These are phyloP conservation scores for Elsinoe fawcettii DNA, from an alignment of 2,329 filamentous ascomycete species.

Conservation along the genomic window DNA sequence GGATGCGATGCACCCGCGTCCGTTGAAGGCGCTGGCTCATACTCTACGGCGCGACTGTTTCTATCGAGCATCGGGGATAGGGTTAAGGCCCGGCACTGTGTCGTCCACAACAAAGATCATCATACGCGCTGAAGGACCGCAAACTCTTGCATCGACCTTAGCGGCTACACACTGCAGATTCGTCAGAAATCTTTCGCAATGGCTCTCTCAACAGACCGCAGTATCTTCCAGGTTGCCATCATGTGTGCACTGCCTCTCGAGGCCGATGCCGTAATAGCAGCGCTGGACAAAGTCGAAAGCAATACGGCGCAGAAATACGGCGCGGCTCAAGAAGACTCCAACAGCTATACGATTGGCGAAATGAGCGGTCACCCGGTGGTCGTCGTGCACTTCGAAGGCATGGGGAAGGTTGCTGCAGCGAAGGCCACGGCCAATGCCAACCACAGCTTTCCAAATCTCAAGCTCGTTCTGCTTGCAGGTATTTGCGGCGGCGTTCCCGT, in stretches of 20 bases:
- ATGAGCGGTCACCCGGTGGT: constrained; percentile 15
- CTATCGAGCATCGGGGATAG: too few relatives aligned
- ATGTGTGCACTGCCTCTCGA: constrained; percentile 21
- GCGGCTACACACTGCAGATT: too few relatives aligned
- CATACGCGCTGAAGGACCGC: too few relatives aligned
- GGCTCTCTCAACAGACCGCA: not conserved
- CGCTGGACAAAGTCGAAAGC: constrained; percentile 18
- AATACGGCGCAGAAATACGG: not conserved
- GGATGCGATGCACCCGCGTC: too few relatives aligned
- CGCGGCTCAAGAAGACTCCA: constrained; percentile 12
- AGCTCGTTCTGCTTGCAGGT: constrained; percentile 21
- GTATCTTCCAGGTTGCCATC: constrained; percentile 18
- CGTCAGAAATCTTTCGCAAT: too few relatives aligned
- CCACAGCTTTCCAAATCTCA: constrained; percentile 20
- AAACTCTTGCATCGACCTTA: too few relatives aligned
- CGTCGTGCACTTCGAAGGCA: constrained; percentile 17
- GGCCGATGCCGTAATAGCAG: constrained; percentile 17
- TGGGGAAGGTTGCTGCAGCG: constrained; percentile 18
- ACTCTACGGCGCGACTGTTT: too few relatives aligned
- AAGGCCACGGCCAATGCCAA: constrained; percentile 16
- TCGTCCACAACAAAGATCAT: too few relatives aligned
- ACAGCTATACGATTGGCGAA: not conserved
- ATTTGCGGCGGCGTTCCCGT: constrained; percentile 21
- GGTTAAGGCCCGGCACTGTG: too few relatives aligned
- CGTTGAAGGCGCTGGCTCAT: too few relatives aligned